phyloP scores from a whole-genome alignment of 108 stramenopile species.

The Cyclotella baltica region DNA sequence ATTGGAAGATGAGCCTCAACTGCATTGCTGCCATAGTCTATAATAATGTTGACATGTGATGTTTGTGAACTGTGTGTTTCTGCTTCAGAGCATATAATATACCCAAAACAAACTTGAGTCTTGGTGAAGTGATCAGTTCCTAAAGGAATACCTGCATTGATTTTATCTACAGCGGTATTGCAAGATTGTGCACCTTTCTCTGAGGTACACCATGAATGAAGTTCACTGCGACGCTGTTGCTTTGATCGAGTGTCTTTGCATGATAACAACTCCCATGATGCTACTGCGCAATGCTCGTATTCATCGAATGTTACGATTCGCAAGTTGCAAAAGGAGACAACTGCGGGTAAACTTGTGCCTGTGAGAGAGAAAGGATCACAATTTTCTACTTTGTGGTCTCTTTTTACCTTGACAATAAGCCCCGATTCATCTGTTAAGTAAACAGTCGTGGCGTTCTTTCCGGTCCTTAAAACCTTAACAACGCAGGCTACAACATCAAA shows the following conservation, averaged over 20 bases:
- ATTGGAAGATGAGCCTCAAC: constrained; percentile 27
- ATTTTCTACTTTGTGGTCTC: constrained; percentile 27
- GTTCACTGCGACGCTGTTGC: constrained; percentile 29
- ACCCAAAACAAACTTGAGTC: constrained; percentile 49
- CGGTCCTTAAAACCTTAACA: constrained; percentile 30
- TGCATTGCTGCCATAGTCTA: constrained; percentile 44
- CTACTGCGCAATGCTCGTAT: constrained; percentile 69
- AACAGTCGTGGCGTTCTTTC: constrained; percentile 19
- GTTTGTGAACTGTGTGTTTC: neutral
- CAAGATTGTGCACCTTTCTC: constrained; percentile 20
- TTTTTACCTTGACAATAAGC: constrained; percentile 38
- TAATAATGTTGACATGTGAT: constrained; percentile 13
- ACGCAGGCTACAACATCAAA: constrained; percentile 55
- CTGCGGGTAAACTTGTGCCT: constrained; percentile 20
- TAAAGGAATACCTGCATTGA: constrained; percentile 51
- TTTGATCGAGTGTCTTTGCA: constrained; percentile 44
- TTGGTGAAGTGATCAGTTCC: constrained; percentile 22
- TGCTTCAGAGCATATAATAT: constrained; percentile 38
- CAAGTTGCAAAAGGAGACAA: constrained; percentile 65
- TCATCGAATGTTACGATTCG: constrained; percentile 64
- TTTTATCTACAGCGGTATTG: constrained; percentile 20
- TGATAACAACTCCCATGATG: constrained; percentile 43
- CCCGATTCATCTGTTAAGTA: constrained; percentile 66
- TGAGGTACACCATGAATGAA: constrained; percentile 51
- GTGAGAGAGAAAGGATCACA: constrained; percentile 38